These are phyloP conservation scores for Ensete glaucum DNA, from an alignment of 176 grass and related monocot genomes.

Conservation along the genomic window DNA sequence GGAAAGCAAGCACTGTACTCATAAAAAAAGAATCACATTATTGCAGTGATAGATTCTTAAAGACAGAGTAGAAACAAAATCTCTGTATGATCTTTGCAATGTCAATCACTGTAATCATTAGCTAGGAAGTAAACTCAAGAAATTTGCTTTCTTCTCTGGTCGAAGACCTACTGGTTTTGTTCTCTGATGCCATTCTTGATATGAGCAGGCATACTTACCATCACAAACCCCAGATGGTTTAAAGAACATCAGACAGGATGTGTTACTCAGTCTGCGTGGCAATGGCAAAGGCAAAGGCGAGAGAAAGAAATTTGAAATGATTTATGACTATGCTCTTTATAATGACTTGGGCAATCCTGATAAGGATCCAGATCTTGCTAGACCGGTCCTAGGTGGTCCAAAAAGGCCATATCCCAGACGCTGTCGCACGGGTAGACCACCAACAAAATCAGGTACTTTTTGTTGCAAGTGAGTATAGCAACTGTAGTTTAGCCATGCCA, in stretches of 20 bases:
- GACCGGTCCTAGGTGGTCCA: slow-evolving; percentile 28
- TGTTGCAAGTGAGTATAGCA: not conserved
- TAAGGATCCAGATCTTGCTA: slow-evolving; percentile 34
- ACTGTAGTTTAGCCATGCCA: too few species aligned
- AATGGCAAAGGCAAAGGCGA: slow-evolving; percentile 40
- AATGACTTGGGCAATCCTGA: slow-evolving; percentile 51
- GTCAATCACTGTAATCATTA: too few species aligned
- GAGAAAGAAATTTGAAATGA: slow-evolving; percentile 36
- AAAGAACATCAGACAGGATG: slow-evolving; percentile 28
- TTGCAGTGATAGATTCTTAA: not conserved
- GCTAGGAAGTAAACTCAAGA: too few species aligned
- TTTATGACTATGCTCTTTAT: slow-evolving; percentile 44
- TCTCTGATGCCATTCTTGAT: slow-evolving; percentile 2
- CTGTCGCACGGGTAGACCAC: slow-evolving; percentile 35
- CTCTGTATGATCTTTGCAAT: too few species aligned
- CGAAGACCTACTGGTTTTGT: not conserved
- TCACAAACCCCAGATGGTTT: slow-evolving; percentile 41
- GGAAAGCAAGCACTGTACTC: not conserved
- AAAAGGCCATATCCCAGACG: slow-evolving; percentile 45
- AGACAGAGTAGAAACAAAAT: not conserved
- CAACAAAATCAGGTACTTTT: slow-evolving; percentile 37
- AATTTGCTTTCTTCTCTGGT: not conserved
- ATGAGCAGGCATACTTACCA: slow-evolving; percentile 37
- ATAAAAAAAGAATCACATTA: not conserved
- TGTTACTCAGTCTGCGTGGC: slow-evolving; percentile 18